phyloP scores from a whole-genome alignment of 495 filamentous ascomycete genomes.

The Lepidopterella palustris region DNA sequence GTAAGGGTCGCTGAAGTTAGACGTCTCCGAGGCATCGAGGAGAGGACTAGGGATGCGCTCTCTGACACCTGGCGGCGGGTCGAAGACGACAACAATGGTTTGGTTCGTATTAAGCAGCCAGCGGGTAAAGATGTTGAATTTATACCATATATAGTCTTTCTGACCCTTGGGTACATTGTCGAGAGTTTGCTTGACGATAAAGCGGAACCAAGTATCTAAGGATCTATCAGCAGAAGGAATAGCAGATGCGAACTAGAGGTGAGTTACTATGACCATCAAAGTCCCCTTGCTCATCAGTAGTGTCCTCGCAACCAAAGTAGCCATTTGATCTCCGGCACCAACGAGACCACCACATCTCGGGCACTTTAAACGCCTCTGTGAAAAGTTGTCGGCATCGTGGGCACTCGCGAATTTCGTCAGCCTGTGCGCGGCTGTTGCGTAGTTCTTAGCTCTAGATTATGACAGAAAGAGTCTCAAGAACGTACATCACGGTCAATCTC shows the following conservation, averaged over 20 bases:
- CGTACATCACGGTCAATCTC: too few species aligned
- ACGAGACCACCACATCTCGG: conserved; percentile 16
- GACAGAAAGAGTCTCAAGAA: too few species aligned
- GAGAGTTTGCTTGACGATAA: conserved; percentile 31
- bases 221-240: neutral
- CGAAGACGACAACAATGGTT: conserved; percentile 37
- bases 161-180: conserved; percentile 3
- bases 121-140: conserved; percentile 32
- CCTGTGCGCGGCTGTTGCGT: too few species aligned
- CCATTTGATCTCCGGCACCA: conserved; percentile 21
- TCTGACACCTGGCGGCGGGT: conserved; percentile 23
- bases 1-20: conserved; percentile 20
- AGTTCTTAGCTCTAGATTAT: too few species aligned
- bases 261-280: neutral
- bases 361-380: conserved; percentile 16
- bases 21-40: neutral
- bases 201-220: conserved; percentile 35
- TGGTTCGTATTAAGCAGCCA: conserved; percentile 28
- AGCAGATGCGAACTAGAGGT: neutral
- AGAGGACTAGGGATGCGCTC: conserved; percentile 2
- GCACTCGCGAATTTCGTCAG: conserved; percentile 13
- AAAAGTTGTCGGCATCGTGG: conserved; percentile 7
- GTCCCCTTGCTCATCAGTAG: conserved; percentile 2
- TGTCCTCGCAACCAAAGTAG: conserved; percentile 21
- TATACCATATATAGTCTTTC: conserved; percentile 7